Evolutionary conservation across 1,284 basidiomycete species (phyloP), one percentile per base, ranked within the genome.

Genomic region (Fomes fomentarius): DNA sequence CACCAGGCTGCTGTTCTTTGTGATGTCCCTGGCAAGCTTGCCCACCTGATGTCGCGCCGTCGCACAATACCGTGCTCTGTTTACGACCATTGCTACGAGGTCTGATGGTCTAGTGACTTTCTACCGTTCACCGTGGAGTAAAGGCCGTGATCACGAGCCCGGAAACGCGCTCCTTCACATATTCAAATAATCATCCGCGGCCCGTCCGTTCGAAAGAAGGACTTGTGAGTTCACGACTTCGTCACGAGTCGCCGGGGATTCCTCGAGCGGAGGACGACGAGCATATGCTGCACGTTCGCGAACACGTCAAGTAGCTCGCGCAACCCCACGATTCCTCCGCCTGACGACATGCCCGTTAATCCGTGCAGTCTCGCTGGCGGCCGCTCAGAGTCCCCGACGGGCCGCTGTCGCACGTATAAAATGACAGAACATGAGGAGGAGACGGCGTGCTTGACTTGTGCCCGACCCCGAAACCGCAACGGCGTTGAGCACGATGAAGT

Each of bases 271-370:
- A 47, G 50, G 42, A 41, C 44, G 41, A 26, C 35, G 50, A 51
- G 45, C 54, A 51, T 51, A 54, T 54, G 57, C 50, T 53, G 41
- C 31, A 15, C 22, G 31, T 19, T 41, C 38, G 30, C 48, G 35
- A 49, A 21, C 47, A 52, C 51, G 58, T 54, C 51, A 54, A 42
- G 37, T 39, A 28, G 31, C 19, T 24, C 30, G 40, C 15, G 21
- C 31, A 52, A 38, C 34, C 49, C 46, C 58, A 54, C 49, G 38
- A 47, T 57, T 50, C 45, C 33, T n/a, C 58, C 58, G 58, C 35
- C 14, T 37, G 11, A 33, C 40, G 19, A 28, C 52, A 26, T 7
- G 25, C 6, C 10, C 31, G 40, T 50, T 48, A 47, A 35, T 40
- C 44, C 44, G 51, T 42, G 19, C 9, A 33, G 37, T 46, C 45